phyloP scores from a whole-genome alignment of 768 basidiomycete genomes.

The Boletus vermiculosoides region DNA sequence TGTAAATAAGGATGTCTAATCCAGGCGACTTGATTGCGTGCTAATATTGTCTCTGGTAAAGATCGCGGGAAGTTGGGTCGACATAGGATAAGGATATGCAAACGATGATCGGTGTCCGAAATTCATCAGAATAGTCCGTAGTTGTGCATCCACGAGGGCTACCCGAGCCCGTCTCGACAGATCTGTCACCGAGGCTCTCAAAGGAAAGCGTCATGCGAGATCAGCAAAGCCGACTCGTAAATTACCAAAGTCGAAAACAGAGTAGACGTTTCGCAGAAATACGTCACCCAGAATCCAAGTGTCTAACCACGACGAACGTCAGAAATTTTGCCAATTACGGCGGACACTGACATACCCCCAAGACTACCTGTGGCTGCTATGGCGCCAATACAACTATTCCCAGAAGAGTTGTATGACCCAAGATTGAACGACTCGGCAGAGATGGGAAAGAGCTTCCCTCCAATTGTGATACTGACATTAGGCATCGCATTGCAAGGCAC shows the following conservation, averaged over 20 bases:
- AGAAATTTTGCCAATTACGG: not conserved
- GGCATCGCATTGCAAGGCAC: slow-evolving; percentile 29
- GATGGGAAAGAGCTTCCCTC: slow-evolving; percentile 32
- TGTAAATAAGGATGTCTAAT: not conserved
- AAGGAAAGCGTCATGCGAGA: slow-evolving; percentile 16
- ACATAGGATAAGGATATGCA: not conserved
- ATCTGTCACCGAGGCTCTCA: no score
- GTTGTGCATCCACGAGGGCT: not conserved
- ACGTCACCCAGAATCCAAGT: slow-evolving; percentile 39
- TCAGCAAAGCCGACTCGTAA: slow-evolving; percentile 42
- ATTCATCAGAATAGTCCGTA: not conserved
- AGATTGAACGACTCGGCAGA: slow-evolving; percentile 36
- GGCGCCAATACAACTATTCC: slow-evolving; percentile 19
- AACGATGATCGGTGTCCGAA: not conserved
- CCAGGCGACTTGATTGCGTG: not conserved
- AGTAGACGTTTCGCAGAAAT: slow-evolving; percentile 48
- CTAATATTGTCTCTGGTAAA: not conserved
- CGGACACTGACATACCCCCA: slow-evolving; percentile 16
- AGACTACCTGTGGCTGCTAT: slow-evolving; percentile 14
- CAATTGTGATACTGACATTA: slow-evolving; percentile 35
- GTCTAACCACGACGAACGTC: slow-evolving; percentile 7
- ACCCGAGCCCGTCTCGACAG: not conserved
- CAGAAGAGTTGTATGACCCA: slow-evolving; percentile 24
- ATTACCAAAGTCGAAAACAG: slow-evolving; percentile 43
- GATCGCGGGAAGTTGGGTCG: not conserved